These are phyloP conservation scores for Colletotrichum sp. DNA, from an alignment of 2,329 filamentous ascomycete species.

Conservation along the genomic window DNA sequence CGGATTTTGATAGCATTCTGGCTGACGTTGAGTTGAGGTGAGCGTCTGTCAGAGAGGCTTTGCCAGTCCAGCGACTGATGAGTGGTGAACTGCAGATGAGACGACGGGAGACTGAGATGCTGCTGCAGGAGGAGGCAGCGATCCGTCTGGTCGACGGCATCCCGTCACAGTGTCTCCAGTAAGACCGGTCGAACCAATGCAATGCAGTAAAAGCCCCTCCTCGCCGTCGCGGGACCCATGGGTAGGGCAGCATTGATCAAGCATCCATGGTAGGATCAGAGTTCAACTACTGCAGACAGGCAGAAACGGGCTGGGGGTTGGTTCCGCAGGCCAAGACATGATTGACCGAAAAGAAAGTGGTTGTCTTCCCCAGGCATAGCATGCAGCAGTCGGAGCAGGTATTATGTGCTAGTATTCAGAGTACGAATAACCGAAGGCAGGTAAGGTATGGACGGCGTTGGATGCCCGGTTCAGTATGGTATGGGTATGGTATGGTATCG, in stretches of 20 bases:
- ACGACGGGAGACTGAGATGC: neutral
- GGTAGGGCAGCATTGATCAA: neutral
- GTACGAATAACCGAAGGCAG: neutral
- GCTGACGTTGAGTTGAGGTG: neutral
- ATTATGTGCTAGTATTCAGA: neutral
- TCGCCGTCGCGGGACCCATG: neutral
- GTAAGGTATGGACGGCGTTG: neutral
- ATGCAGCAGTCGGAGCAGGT: neutral
- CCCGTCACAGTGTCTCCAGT: neutral
- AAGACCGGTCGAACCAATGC: neutral
- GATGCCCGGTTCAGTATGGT: constrained; percentile 10
- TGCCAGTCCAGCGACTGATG: neutral
- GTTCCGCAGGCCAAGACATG: constrained; percentile 2
- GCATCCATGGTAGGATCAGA: neutral
- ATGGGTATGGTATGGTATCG: neutral
- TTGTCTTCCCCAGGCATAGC: neutral
- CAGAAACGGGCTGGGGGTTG: neutral
- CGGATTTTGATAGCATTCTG: neutral
- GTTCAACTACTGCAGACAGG: neutral
- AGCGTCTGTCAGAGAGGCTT: neutral
- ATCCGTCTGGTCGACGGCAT: neutral
- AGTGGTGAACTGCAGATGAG: neutral
- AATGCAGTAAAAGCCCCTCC: neutral
- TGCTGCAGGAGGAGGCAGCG: neutral
- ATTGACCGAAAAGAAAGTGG: constrained; percentile 4